Conservation (phyloP, 1,284 basidiomycete genomes). For the Psilocybe mexicana region DNA sequence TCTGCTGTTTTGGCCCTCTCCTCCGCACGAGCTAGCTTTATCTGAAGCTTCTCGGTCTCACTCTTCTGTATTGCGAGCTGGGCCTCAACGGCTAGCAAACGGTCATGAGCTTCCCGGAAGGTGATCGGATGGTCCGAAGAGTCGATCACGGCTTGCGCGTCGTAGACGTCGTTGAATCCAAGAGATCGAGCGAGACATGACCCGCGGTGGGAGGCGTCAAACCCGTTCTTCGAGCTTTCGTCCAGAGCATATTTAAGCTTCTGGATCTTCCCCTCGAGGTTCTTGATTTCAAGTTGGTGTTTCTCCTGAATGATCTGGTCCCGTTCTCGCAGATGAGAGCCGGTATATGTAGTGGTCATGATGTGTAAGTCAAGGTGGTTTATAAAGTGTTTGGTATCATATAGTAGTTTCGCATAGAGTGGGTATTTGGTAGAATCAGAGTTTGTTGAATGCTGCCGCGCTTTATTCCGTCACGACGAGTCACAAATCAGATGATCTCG, state of each 20-base stretch:
- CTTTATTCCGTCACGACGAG: background rate
- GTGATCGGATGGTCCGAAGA: constrained; percentile 29
- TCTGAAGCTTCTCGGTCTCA: constrained; percentile 25
- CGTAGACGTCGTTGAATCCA: constrained; percentile 37
- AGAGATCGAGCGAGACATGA: constrained; percentile 35
- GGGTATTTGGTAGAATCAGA: background rate
- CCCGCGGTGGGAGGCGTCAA: constrained; percentile 31
- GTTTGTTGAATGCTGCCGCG: background rate
- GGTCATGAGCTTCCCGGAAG: constrained; percentile 37
- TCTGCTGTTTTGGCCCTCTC: constrained; percentile 26
- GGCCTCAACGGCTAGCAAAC: constrained; percentile 31
- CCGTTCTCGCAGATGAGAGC: constrained; percentile 32
- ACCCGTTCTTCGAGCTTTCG: constrained; percentile 33
- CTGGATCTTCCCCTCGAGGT: constrained; percentile 31
- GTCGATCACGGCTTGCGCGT: constrained; percentile 39
- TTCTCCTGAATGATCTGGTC: constrained; percentile 36
- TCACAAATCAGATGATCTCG: constrained; percentile 2
- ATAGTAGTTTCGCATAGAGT: background rate
- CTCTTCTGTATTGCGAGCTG: constrained; percentile 26
- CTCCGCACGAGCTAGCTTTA: constrained; percentile 22
- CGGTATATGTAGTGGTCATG: constrained; percentile 25
- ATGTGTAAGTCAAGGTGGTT: background rate
- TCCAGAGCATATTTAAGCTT: constrained; percentile 32
- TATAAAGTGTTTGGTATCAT: background rate
- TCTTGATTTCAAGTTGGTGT: constrained; percentile 32